Percentiles rank a stretch among this genome's conserved stretches.
Conservation (phyloP, 345 rosid species). For the Hibiscus mutabilis region DNA sequence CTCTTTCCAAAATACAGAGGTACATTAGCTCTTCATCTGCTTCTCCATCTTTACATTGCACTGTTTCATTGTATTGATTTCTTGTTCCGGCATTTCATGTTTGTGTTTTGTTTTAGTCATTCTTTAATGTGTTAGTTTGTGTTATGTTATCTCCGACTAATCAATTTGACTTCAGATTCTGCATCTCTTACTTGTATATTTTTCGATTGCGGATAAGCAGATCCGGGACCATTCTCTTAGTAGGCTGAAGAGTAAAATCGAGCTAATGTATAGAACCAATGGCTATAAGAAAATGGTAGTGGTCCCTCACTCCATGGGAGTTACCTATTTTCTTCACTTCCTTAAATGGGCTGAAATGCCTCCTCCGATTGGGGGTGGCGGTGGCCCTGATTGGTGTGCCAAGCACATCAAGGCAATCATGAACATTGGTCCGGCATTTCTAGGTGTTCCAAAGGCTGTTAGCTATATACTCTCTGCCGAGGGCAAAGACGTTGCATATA, state of each 20-base stretch:
- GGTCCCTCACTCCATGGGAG: slow-evolving; percentile 82
- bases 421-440: slow-evolving; percentile 63
- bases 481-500: slow-evolving; percentile 44
- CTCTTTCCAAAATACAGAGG: slow-evolving; percentile 68
- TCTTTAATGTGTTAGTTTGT: neutral
- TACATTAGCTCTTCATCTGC: slow-evolving; percentile 1
- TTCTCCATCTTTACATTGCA: neutral
- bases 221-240: slow-evolving; percentile 60
- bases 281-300: slow-evolving; percentile 63
- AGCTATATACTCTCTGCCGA: slow-evolving; percentile 51
- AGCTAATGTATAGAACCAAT: slow-evolving; percentile 51
- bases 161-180: neutral
- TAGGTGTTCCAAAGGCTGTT: slow-evolving; percentile 60
- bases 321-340: slow-evolving; percentile 69
- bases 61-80: neutral
- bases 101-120: neutral
- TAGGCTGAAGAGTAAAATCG: slow-evolving; percentile 70
- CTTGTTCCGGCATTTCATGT: neutral
- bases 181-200: neutral
- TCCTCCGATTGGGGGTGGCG: slow-evolving; percentile 52
- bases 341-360: slow-evolving; percentile 75
- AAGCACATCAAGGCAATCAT: slow-evolving; percentile 59
- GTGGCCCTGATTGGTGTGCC: slow-evolving; percentile 57
- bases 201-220: slow-evolving; percentile 28
- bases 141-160: neutral